Conservation (phyloP, 108 stramenopile species). For the Cyclotella distinguenda region DNA sequence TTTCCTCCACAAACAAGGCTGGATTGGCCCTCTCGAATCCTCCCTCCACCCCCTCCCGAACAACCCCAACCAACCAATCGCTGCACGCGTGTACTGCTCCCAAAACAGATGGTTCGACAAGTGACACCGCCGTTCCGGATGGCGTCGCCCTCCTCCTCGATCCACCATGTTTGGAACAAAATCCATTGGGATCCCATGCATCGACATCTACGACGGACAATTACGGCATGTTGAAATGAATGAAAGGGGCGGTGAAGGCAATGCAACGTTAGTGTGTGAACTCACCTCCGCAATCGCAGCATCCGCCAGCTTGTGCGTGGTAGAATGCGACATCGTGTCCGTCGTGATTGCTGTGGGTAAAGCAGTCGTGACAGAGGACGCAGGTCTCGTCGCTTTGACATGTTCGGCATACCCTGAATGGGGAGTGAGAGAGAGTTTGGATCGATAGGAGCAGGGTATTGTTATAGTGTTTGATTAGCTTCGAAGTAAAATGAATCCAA, state of each 20-base stretch:
- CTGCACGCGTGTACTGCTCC: constrained; percentile 32
- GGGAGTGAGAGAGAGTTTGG: not conserved
- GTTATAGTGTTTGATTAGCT: not conserved
- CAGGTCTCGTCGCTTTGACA: constrained; percentile 97
- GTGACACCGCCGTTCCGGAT: constrained; percentile 14
- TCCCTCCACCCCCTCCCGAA: constrained; percentile 33
- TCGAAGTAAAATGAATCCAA: not conserved
- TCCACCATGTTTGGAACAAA: constrained; percentile 51
- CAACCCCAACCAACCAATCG: constrained; percentile 36
- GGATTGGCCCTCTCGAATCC: constrained; percentile 41
- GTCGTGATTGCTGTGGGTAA: constrained; percentile 80
- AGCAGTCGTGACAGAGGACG: constrained; percentile 95
- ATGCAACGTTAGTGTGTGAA: not conserved
- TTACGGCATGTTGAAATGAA: too few species aligned
- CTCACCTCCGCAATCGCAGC: constrained; percentile 93
- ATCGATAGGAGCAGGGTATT: not conserved
- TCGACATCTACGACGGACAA: too few species aligned
- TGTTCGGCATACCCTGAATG: constrained; percentile 87
- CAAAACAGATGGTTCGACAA: constrained; percentile 31
- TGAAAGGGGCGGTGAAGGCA: too few species aligned
- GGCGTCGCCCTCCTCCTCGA: constrained; percentile 4
- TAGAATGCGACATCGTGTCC: constrained; percentile 97
- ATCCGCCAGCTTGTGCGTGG: constrained; percentile 94
- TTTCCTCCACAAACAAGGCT: constrained; percentile 1
- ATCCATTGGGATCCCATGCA: constrained; percentile 93